phyloP scores from a whole-genome alignment of 2,329 filamentous ascomycete species.

The Coniochaeta hoffmannii region DNA sequence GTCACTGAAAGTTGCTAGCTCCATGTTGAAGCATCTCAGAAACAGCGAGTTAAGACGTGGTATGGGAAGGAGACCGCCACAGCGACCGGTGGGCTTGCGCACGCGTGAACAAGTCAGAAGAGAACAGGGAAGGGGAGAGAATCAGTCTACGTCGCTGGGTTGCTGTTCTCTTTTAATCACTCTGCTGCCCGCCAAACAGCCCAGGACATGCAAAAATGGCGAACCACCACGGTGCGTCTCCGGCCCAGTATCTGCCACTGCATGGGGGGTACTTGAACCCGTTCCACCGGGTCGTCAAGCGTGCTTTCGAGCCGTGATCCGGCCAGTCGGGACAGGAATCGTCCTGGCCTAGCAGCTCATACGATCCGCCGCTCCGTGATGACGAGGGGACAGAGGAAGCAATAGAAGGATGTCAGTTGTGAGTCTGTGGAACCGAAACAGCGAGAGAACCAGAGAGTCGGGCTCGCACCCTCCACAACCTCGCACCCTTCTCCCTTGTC shows the following conservation, averaged over 20 bases:
- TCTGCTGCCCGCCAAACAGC: background rate
- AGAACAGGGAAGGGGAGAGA: background rate
- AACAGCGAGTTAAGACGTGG: background rate
- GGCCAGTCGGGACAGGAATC: background rate
- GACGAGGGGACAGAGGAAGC: background rate
- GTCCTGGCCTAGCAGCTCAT: background rate
- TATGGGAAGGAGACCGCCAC: background rate
- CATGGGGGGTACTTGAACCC: background rate
- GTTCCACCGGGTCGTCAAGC: background rate
- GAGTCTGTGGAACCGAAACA: background rate
- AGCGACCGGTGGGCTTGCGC: background rate
- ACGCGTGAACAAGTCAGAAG: background rate
- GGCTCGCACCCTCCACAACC: conserved; percentile 1
- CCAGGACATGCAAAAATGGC: background rate
- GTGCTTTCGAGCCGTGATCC: background rate
- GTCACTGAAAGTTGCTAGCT: background rate
- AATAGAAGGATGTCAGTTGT: background rate
- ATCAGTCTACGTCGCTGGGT: background rate
- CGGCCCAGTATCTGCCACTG: background rate
- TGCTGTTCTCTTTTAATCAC: background rate
- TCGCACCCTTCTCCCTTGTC: background rate
- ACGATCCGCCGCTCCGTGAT: background rate
- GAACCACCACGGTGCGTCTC: background rate
- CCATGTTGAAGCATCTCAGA: background rate
- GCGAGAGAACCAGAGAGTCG: background rate